Conservation (phyloP, 2,329 filamentous ascomycete species). For the Colletotrichum camelliae region DNA sequence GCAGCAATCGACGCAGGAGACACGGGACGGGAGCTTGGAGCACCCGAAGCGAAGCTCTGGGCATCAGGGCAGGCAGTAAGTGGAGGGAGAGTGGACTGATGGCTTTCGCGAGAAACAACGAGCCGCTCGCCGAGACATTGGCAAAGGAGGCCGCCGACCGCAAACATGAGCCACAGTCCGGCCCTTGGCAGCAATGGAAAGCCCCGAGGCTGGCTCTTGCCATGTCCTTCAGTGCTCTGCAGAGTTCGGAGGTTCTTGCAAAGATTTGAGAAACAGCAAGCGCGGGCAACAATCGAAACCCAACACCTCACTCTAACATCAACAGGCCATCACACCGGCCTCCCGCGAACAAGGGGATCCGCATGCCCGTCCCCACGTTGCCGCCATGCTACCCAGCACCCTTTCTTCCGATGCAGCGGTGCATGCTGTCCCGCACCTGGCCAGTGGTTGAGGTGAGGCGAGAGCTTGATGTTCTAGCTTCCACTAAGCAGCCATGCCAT, state of each 20-base stretch:
- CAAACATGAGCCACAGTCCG: conserved; percentile 11
- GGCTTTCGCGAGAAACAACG: neutral
- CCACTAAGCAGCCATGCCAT: neutral
- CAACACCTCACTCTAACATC: neutral
- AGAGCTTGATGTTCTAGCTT: neutral
- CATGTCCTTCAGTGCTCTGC: neutral
- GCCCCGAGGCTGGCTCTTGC: neutral
- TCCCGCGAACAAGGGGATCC: neutral
- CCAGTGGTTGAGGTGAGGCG: neutral
- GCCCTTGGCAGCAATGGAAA: neutral
- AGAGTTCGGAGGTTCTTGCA: neutral
- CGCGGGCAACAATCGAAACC: neutral
- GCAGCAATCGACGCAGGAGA: neutral
- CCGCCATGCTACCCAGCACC: neutral
- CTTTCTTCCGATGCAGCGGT: neutral
- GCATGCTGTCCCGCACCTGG: neutral
- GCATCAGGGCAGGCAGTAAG: neutral
- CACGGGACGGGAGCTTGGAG: neutral
- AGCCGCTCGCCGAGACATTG: conserved; percentile 10
- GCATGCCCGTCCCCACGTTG: conserved; percentile 5
- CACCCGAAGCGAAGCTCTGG: neutral
- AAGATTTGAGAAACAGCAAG: neutral
- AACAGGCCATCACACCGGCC: neutral
- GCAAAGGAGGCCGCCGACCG: conserved; percentile 5
- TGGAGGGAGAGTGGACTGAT: neutral